Base-by-base conservation (phyloP, 2,329 filamentous ascomycete species). In the Herpotrichia juniperi region DNA sequence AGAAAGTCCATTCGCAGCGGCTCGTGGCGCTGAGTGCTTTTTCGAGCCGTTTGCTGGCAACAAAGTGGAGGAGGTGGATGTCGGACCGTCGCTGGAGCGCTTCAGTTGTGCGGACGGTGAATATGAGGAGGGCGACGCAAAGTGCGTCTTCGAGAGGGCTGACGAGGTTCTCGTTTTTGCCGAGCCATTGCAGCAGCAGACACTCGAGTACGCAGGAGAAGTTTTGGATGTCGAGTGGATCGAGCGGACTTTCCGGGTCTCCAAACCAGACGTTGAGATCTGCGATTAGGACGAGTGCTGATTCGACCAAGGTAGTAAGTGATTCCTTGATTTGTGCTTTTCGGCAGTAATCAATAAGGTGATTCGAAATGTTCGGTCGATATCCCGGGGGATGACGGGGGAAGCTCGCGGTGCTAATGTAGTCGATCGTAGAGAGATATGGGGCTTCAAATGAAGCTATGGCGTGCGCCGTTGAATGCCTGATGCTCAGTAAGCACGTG, bases 381-480 rank as follows among this genome's bases (percentile, higher is more conserved):
- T 73, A 73, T 26, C 64, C 67, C 21, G 49, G 55, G 24, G 69
- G 69, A 53, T 71, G 68, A 34, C 56, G 62, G 35, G 65, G 68
- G 31, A 64, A 62, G 35, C 53, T 56, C 51, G 60, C 60, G 14
- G 61, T 62, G 50, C 57, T 64, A 42, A 68, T 65, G 46, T 63
- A 66, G 46, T 68, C 67, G 39, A 63, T 54, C 2, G 63, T 67
- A 39, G 67, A 63, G 35, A 66, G 61, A 49, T 72, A 64, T 43
- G 70, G 70, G 25, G 63, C 58, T 42, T 69, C 63, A 31, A 74
- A 71, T 2, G 64, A 65, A 47, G 66, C 66, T 46, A 74, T 68
- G 47, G 71, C 70, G 58, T 73, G 69, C 43, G 68, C 69, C 19
- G 71, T 73, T 45, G 68, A 66, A 65, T 73, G 70, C 71, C 71